Conservation (phyloP, 176 grass and related monocot species). For the Oryza meridionalis region DNA sequence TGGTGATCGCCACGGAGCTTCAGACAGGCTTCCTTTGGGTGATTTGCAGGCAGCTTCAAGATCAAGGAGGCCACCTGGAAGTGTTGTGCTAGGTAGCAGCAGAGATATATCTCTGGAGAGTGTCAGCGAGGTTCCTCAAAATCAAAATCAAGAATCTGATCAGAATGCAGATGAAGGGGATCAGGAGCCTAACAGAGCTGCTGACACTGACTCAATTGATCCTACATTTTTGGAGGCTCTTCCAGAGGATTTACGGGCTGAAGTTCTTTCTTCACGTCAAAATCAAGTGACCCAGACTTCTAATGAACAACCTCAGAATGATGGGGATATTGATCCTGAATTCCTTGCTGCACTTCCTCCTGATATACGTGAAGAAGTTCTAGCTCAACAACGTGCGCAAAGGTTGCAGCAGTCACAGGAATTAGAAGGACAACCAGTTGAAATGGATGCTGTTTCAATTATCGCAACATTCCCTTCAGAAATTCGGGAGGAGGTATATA, state of each 20-base stretch:
- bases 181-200: slow-evolving; percentile 57
- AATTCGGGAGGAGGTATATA: slow-evolving; percentile 97
- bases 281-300: slow-evolving; percentile 85
- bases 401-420: slow-evolving; percentile 85
- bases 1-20: slow-evolving; percentile 71
- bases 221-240: slow-evolving; percentile 99
- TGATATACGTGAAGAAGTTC: slow-evolving; percentile 95
- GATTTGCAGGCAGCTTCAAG: slow-evolving; percentile 59
- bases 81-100: slow-evolving; percentile 43
- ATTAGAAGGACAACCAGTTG: slow-evolving; percentile 94
- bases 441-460: slow-evolving; percentile 99
- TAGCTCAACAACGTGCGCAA: slow-evolving; percentile 93
- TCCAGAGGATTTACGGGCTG: slow-evolving; percentile 89
- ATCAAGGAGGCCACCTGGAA: slow-evolving; percentile 66
- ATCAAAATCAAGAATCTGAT: slow-evolving; percentile 65
- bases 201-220: slow-evolving; percentile 73
- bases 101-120: slow-evolving; percentile 77
- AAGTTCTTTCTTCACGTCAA: slow-evolving; percentile 95
- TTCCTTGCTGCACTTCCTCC: slow-evolving; percentile 98
- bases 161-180: slow-evolving; percentile 54
- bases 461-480: slow-evolving; percentile 98
- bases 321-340: slow-evolving; percentile 97
- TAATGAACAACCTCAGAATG: slow-evolving; percentile 72
- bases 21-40: slow-evolving; percentile 65
- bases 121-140: slow-evolving; percentile 80